Evolutionary conservation across 352 stramenopile genomes (phyloP).

Genomic region (Globisporangium abappressorium): DNA sequence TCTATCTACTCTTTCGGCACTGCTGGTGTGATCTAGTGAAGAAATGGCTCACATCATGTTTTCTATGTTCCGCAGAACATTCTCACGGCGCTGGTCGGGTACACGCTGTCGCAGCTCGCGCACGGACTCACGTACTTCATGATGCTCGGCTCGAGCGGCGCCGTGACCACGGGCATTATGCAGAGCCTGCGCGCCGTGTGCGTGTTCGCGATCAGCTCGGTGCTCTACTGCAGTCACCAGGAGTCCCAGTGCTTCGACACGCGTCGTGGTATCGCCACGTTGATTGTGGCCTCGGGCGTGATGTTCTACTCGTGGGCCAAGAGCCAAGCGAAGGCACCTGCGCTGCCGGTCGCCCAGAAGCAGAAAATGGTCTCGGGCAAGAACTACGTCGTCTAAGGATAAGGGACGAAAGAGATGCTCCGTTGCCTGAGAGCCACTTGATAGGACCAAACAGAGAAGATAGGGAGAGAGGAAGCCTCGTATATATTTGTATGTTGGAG

Average conservation of each 20-base stretch:
- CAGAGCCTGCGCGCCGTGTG: slow-evolving; percentile 85
- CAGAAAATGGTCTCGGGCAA: slow-evolving; percentile 58
- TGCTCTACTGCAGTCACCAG: slow-evolving; percentile 82
- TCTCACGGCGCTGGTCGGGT: slow-evolving; percentile 53
- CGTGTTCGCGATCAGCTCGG: slow-evolving; percentile 79
- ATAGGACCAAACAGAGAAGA: neutral
- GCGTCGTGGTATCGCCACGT: slow-evolving; percentile 74
- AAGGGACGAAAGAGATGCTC: neutral
- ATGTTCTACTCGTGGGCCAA: slow-evolving; percentile 89
- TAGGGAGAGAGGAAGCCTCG: neutral
- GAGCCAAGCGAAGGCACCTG: slow-evolving; percentile 42
- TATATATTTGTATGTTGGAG: neutral
- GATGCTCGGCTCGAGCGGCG: slow-evolving; percentile 74
- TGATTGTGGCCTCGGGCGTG: slow-evolving; percentile 76
- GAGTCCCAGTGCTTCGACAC: slow-evolving; percentile 87
- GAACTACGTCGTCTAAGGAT: slow-evolving; percentile 58
- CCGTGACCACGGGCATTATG: slow-evolving; percentile 86
- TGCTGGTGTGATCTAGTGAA: neutral
- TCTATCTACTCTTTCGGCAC: neutral
- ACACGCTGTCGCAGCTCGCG: slow-evolving; percentile 78
- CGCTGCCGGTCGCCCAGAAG: slow-evolving; percentile 16
- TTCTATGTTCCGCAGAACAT: slow-evolving; percentile 31
- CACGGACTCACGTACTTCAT: slow-evolving; percentile 86
- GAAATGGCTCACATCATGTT: slow-evolving; percentile 4
- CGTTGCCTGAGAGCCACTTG: neutral